phyloP scores from a whole-genome alignment of 148 eudicot genomes.

The Cornus florida region DNA sequence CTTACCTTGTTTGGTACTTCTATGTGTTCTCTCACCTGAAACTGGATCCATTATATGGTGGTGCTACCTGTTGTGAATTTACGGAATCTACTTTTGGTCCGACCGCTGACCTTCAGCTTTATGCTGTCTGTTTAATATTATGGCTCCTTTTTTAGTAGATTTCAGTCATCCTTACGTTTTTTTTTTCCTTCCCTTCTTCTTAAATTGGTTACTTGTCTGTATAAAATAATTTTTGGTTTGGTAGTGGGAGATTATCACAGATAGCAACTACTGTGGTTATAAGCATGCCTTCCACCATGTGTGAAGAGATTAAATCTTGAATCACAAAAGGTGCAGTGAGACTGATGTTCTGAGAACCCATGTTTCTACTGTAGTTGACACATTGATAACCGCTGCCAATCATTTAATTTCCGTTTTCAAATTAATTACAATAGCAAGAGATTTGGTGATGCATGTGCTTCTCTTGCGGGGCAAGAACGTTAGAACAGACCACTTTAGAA shows the following conservation, averaged over 20 bases:
- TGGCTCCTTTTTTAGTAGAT: not conserved
- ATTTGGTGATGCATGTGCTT: not conserved
- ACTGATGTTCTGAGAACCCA: not conserved
- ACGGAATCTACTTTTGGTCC: not conserved
- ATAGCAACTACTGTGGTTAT: not conserved
- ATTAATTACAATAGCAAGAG: not conserved
- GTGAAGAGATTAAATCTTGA: not conserved
- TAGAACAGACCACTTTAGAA: not conserved
- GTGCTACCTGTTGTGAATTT: not conserved
- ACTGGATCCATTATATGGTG: not conserved
- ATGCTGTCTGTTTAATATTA: not conserved
- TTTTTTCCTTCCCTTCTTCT: too few species aligned
- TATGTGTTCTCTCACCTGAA: not conserved
- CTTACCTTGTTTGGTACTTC: not conserved
- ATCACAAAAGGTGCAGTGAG: not conserved
- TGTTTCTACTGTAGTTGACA: not conserved
- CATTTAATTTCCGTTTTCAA: too few species aligned
- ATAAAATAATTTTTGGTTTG: not conserved
- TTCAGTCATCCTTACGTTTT: not conserved
- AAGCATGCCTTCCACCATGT: not conserved
- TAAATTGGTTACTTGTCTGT: not conserved
- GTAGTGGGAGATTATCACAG: not conserved
- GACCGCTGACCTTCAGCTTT: not conserved
- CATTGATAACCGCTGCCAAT: not conserved
- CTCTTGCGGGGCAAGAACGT: not conserved